Base-by-base conservation (phyloP, 805 yeast species). In the Lachancea cidri region DNA sequence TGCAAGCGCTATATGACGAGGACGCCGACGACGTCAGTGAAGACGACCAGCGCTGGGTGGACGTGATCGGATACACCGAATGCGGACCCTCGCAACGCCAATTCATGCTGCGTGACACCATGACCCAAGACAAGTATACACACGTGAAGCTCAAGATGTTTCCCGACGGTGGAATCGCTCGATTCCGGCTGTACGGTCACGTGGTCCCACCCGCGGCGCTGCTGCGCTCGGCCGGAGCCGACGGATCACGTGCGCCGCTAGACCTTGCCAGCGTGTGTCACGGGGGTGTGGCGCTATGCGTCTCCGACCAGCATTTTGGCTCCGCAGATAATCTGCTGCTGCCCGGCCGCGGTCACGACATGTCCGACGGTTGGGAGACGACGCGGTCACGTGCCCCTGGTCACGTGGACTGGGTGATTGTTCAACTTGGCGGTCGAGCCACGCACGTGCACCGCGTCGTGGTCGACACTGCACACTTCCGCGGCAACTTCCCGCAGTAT, bases 321-420 rank as follows among this genome's bases (percentile, higher is more conserved):
- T 76, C 91, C 34, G 95, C 89, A 29, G 94, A 86, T 62, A 91
- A 91, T 67, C 69, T 91, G 47, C 67, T 91, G 43, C 70, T 91
- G 41, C 97, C 97, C 2, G 98, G 98, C 13, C 78, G 97, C 46
- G 98, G 98, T 39, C 77, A 74, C 54, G 96, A 91, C 64, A 91
- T 91, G 98, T 79, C 93, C 38, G 98, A 93, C 58, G 98, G 98
- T 11, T 91, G 98, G 98, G 98, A 91, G 62, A 91, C 98, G 17
- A 78, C 77, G 54, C 78, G 98, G 61, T 87, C 96, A 2, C 76
- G 98, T 60, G 71, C 68, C 9, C 76, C 80, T 3, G 88, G 86
- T 33, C 98, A 91, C 61, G 79, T 76, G 29, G 98, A 91, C 69
- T 91, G 96, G 96, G 96, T 79, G 2, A 76, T 86, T 39, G 75